These are phyloP conservation scores for Copromyces sp. DNA, from an alignment of 495 filamentous ascomycete genomes.

Conservation along the genomic window DNA sequence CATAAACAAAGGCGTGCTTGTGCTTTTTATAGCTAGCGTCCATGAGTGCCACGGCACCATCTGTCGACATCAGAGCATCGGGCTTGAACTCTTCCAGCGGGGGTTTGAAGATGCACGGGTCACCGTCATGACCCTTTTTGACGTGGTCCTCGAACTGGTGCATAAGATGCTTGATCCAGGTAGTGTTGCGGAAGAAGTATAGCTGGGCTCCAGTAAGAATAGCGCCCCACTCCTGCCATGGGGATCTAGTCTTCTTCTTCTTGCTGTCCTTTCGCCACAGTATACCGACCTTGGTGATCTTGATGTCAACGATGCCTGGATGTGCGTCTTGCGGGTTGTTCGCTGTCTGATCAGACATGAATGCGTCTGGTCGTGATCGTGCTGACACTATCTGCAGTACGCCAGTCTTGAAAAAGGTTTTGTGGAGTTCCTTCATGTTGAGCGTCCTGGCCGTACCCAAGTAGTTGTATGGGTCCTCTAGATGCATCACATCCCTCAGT, in stretches of 20 bases:
- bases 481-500: slow-evolving; percentile 80
- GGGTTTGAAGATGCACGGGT: slow-evolving; percentile 76
- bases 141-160: slow-evolving; percentile 73
- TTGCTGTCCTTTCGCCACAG: slow-evolving; percentile 94
- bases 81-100: slow-evolving; percentile 87
- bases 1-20: slow-evolving; percentile 88
- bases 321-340: slow-evolving; percentile 80
- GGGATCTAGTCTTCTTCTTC: slow-evolving; percentile 87
- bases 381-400: slow-evolving; percentile 90
- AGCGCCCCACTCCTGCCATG: slow-evolving; percentile 98
- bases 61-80: slow-evolving; percentile 82
- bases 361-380: slow-evolving; percentile 86
- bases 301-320: slow-evolving; percentile 92
- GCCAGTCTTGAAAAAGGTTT: slow-evolving; percentile 80
- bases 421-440: slow-evolving; percentile 68
- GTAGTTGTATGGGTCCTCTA: slow-evolving; percentile 89
- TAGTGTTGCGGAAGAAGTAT: slow-evolving; percentile 88
- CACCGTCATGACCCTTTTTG: slow-evolving; percentile 53
- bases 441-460: slow-evolving; percentile 61
- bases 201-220: slow-evolving; percentile 89
- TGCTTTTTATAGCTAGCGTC: slow-evolving; percentile 89
- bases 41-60: slow-evolving; percentile 79
- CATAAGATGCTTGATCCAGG: slow-evolving; percentile 86
- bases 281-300: slow-evolving; percentile 90
- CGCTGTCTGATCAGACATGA: slow-evolving; percentile 74